Conservation (phyloP, 177 flowering plant species). For the Telopea speciosissima region DNA sequence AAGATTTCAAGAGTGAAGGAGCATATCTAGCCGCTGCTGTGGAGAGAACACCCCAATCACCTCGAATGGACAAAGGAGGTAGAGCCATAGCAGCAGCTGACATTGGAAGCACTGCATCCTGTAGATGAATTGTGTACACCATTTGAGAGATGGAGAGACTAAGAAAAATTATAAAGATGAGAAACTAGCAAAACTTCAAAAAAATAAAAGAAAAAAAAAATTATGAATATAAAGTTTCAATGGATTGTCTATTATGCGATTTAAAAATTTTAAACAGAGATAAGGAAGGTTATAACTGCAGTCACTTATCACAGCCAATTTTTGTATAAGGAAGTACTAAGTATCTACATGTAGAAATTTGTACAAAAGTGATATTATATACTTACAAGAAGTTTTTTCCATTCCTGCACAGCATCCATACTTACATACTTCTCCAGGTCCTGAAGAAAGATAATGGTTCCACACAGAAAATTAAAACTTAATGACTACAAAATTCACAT, state of each 20-base stretch:
- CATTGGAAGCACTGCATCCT: conserved; percentile 89
- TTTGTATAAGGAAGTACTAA: not conserved
- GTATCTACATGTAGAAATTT: not conserved
- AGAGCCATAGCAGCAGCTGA: conserved; percentile 96
- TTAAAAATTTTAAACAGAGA: not conserved
- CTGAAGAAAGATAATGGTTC: conserved; percentile 29
- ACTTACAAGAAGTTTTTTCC: conserved; percentile 89
- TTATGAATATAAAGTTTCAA: too few relatives aligned
- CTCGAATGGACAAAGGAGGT: conserved; percentile 86
- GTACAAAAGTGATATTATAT: not conserved
- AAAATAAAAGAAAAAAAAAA: not conserved
- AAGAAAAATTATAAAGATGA: not conserved
- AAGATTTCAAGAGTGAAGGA: conserved; percentile 77
- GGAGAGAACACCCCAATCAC: conserved; percentile 85
- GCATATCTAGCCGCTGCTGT: conserved; percentile 92
- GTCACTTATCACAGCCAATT: not conserved
- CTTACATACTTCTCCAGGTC: conserved; percentile 85
- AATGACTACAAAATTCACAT: not conserved
- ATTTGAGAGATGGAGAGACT: conserved; percentile 4
- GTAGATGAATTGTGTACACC: conserved; percentile 13
- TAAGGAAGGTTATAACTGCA: not conserved
- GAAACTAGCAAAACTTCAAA: not conserved
- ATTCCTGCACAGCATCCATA: conserved; percentile 66
- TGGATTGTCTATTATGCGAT: not conserved
- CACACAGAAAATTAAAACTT: not conserved